Evolutionary conservation across 1,284 basidiomycete species (phyloP).

Genomic region (Malassezia nana): DNA sequence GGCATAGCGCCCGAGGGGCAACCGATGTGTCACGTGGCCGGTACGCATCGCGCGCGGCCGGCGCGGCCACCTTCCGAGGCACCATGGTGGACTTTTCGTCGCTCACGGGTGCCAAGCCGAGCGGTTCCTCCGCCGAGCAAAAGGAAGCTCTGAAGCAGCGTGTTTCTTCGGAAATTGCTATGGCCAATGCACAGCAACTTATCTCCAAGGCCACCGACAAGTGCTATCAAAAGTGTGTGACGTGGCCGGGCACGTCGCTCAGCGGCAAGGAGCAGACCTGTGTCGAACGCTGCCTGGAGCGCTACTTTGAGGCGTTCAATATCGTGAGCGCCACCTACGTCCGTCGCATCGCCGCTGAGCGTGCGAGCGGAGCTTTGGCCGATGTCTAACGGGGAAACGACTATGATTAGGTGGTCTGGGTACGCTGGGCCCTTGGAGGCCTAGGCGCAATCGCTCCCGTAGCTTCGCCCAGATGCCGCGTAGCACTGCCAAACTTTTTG

Average conservation of each 20-base stretch:
- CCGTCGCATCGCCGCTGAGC: constrained; percentile 28
- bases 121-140: constrained; percentile 28
- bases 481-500: constrained; percentile 36
- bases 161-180: constrained; percentile 30
- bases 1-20: background rate
- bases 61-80: background rate
- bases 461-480: constrained; percentile 31
- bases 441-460: constrained; percentile 25
- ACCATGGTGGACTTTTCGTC: constrained; percentile 31
- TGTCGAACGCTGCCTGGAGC: constrained; percentile 39
- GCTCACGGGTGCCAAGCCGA: constrained; percentile 18
- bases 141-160: constrained; percentile 46
- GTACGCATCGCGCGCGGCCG: background rate
- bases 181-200: constrained; percentile 44
- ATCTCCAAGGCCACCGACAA: constrained; percentile 46
- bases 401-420: background rate
- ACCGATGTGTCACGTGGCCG: constrained; percentile 8
- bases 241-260: constrained; percentile 30
- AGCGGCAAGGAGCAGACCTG: constrained; percentile 43
- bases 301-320: constrained; percentile 47
- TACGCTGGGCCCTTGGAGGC: background rate
- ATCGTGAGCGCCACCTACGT: constrained; percentile 38
- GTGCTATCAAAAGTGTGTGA: constrained; percentile 43
- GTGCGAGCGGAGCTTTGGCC: constrained; percentile 23
- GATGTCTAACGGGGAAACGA: background rate